A percentile compares a stretch with the other conserved stretches of the same genome.
Conservation (phyloP, 805 yeast species). For the baker's yeast (Saccharomyces cerevisiae) region DNA sequence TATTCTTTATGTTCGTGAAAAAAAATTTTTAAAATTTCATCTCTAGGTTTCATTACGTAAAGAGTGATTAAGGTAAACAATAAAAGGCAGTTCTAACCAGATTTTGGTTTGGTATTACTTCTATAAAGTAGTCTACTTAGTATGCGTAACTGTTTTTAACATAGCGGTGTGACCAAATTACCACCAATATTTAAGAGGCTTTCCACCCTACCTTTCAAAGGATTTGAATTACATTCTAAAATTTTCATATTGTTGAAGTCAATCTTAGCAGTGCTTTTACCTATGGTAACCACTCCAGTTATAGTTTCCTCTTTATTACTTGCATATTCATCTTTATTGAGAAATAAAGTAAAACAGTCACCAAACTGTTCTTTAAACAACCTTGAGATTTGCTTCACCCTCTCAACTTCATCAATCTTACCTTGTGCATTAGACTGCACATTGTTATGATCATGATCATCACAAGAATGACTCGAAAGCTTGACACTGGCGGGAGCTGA, state of each 20-base stretch:
- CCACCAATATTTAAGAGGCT: conserved; percentile 73
- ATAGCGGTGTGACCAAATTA: conserved; percentile 75
- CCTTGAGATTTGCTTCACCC: conserved; percentile 48
- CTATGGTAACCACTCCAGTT: conserved; percentile 59
- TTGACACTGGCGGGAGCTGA: conserved; percentile 93
- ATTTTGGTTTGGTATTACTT: neutral
- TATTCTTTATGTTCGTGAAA: conserved; percentile 1
- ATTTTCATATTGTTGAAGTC: conserved; percentile 60
- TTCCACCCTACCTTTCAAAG: conserved; percentile 72
- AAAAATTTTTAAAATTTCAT: conserved; percentile 3
- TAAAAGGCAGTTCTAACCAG: neutral
- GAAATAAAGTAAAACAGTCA: conserved; percentile 42
- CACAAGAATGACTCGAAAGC: conserved; percentile 55
- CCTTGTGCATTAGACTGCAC: conserved; percentile 9
- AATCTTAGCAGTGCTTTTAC: conserved; percentile 64
- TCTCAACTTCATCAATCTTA: conserved; percentile 21
- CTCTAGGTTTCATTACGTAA: conserved; percentile 1
- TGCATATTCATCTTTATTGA: conserved; percentile 12
- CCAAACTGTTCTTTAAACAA: conserved; percentile 85
- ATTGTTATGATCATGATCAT: conserved; percentile 24
- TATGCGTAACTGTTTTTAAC: conserved; percentile 28
- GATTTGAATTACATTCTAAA: conserved; percentile 58
- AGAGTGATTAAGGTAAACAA: conserved; percentile 2
- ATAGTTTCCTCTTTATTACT: conserved; percentile 31
- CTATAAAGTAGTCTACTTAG: neutral